Percentiles rank a stretch among this genome's conserved stretches.
Evolutionary conservation across 495 filamentous ascomycete genomes (phyloP).

Genomic region (Penicillium paradoxum): DNA sequence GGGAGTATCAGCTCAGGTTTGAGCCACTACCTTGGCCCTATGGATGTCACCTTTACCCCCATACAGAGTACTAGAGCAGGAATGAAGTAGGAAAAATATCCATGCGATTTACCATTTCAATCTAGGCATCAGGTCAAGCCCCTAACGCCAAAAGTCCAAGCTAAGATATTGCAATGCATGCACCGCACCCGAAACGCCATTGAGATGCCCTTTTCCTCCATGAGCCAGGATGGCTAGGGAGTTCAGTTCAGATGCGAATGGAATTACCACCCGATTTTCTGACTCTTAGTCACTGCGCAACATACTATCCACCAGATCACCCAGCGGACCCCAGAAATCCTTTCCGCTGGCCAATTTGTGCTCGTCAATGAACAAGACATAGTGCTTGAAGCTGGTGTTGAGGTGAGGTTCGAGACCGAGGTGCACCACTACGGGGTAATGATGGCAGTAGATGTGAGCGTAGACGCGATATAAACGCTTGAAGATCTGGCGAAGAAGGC

Average conservation of each 20-base stretch:
- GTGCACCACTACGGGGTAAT: conserved; percentile 94
- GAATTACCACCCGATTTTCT: not conserved
- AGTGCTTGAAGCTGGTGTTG: conserved; percentile 99
- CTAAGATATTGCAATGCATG: conserved; percentile 17
- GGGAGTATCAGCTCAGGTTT: no score
- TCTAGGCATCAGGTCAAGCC: not conserved
- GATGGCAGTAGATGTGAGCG: conserved; percentile 99
- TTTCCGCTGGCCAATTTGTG: conserved; percentile 83
- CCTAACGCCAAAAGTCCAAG: conserved; percentile 15
- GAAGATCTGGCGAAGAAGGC: conserved; percentile 87
- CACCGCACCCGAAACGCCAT: conserved; percentile 25
- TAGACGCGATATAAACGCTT: conserved; percentile 98
- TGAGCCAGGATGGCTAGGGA: not conserved
- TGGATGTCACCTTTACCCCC: no score
- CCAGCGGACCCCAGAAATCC: conserved; percentile 96
- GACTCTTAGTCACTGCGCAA: conserved; percentile 72
- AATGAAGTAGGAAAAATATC: not conserved
- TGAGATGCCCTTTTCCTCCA: conserved; percentile 12
- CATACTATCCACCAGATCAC: conserved; percentile 96
- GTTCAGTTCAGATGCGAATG: conserved; percentile 11
- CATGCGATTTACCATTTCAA: not conserved
- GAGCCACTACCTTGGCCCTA: no score
- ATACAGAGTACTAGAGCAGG: no score
- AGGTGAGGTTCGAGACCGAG: conserved; percentile 94
- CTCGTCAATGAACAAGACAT: conserved; percentile 94